phyloP scores from a whole-genome alignment of 345 rosid genomes.

The Garcia nutans region DNA sequence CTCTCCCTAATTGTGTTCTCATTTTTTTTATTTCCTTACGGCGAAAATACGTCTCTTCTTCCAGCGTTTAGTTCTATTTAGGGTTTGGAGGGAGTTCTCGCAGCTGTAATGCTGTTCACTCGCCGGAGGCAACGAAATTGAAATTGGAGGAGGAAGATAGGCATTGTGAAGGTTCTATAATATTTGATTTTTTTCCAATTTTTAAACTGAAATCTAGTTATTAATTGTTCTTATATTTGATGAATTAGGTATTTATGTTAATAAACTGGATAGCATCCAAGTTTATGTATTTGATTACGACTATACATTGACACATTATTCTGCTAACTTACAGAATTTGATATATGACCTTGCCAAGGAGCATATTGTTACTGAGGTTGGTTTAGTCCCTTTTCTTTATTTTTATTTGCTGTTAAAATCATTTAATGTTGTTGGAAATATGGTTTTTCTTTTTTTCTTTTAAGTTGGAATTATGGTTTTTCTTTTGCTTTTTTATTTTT shows the following conservation, averaged over 20 bases:
- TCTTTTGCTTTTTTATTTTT: background rate
- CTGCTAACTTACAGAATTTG: conserved; percentile 71
- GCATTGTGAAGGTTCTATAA: conserved; percentile 46
- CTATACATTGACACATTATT: conserved; percentile 90
- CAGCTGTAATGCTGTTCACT: conserved; percentile 28
- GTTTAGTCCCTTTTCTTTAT: conserved; percentile 7
- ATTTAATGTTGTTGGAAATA: background rate
- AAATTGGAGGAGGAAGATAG: conserved; percentile 40
- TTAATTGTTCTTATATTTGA: background rate
- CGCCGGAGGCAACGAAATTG: conserved; percentile 32
- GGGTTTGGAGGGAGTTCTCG: conserved; percentile 39
- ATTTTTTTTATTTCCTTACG: conserved; percentile 28
- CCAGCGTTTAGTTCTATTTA: conserved; percentile 12
- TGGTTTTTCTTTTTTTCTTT: background rate
- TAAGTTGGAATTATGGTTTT: background rate
- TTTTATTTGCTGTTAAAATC: background rate
- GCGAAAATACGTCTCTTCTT: conserved; percentile 30
- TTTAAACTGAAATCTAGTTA: background rate
- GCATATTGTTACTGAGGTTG: conserved; percentile 93
- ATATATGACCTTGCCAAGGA: conserved; percentile 90
- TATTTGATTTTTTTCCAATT: background rate
- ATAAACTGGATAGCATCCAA: conserved; percentile 78
- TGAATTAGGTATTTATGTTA: conserved; percentile 72
- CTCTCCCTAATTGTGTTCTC: background rate
- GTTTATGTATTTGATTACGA: conserved; percentile 97